These are phyloP conservation scores for Claviceps fusiformis DNA, from an alignment of 2,329 filamentous ascomycete genomes.

Conservation along the genomic window DNA sequence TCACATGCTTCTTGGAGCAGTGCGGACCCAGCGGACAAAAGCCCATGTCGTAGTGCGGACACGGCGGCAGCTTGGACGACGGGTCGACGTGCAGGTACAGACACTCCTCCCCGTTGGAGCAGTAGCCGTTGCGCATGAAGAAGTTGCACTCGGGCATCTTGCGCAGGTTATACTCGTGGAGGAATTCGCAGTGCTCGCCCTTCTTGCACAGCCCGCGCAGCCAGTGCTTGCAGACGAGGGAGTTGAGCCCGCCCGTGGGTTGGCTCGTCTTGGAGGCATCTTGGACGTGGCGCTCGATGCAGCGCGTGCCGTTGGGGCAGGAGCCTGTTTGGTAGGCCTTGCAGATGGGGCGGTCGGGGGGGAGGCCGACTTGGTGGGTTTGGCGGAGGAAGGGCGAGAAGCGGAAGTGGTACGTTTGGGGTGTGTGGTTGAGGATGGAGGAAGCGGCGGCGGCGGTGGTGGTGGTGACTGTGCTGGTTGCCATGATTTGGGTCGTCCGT, in stretches of 20 bases:
- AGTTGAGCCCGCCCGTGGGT: slow-evolving; percentile 47
- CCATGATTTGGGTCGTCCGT: slow-evolving; percentile 11
- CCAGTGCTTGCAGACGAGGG: slow-evolving; percentile 97
- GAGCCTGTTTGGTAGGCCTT: slow-evolving; percentile 74
- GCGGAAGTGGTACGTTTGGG: slow-evolving; percentile 54
- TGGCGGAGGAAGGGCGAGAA: slow-evolving; percentile 76
- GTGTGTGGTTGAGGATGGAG: slow-evolving; percentile 43
- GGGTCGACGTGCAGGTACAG: slow-evolving; percentile 84
- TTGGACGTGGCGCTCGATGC: slow-evolving; percentile 66
- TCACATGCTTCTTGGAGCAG: slow-evolving; percentile 81
- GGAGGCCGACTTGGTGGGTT: slow-evolving; percentile 74
- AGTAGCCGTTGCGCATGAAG: slow-evolving; percentile 86
- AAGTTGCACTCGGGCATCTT: slow-evolving; percentile 99
- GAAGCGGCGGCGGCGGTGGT: slow-evolving; percentile 14
- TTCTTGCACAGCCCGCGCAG: slow-evolving; percentile 96
- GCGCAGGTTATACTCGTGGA: slow-evolving; percentile 96
- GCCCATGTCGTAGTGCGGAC: slow-evolving; percentile 84
- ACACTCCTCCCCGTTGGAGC: slow-evolving; percentile 93
- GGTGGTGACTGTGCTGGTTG: slow-evolving; percentile 16
- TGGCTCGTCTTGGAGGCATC: slow-evolving; percentile 19
- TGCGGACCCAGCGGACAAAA: slow-evolving; percentile 84
- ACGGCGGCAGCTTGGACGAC: slow-evolving; percentile 62
- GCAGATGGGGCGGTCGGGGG: slow-evolving; percentile 67
- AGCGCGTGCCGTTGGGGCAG: slow-evolving; percentile 73
- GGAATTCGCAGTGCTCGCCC: slow-evolving; percentile 89